Evolutionary conservation across 1,284 basidiomycete genomes (phyloP), one percentile per base, ranked within the genome.

Genomic region (Tylopilus sp.): DNA sequence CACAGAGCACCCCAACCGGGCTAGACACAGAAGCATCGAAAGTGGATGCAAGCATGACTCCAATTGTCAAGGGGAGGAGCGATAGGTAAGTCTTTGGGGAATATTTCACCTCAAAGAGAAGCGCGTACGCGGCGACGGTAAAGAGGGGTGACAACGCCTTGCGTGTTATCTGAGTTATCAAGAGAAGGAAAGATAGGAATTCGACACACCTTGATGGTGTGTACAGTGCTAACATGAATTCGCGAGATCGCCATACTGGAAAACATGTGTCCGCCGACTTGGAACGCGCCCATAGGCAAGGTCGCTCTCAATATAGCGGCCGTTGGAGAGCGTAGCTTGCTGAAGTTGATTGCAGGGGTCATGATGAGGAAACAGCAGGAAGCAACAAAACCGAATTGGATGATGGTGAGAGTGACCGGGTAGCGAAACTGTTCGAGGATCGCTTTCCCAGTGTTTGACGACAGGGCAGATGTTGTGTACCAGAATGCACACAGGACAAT

Each of bases 1-100:
- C 93, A 67, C 90, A 96, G 13, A 95, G 71, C 21, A 97, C 73
- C 16, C 94, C 94, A 40, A 88, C 71, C 6, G 81, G 71, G 67
- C 95, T 96, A 39, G 89, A 91, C 6, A 84, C 82, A 3, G 91
- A 89, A 48, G 95, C 74, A 70, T 97, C 93, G 63, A 92, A 94
- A 12, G 93, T 94, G 69, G 90, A 97, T 23, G 93, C 95, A 56
- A 99, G 78, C 92, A 99, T 98, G 65, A 99, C 97, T 41, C 97
- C 96, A 38, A 95, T 54, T 0, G 92, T 99, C 53, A 99, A 78
- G 1, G 96, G 96, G 7, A 97, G 73, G n/a, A 99, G 82, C 6
- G 97, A 96, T 30, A 94, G 56, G 70, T 99, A 99, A 1, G 96
- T 99, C 61, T 86, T 86, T 35, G 81, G 71, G 23, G 92, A 92